phyloP scores from a whole-genome alignment of 2,329 filamentous ascomycete species.

The Daldinia sp. region DNA sequence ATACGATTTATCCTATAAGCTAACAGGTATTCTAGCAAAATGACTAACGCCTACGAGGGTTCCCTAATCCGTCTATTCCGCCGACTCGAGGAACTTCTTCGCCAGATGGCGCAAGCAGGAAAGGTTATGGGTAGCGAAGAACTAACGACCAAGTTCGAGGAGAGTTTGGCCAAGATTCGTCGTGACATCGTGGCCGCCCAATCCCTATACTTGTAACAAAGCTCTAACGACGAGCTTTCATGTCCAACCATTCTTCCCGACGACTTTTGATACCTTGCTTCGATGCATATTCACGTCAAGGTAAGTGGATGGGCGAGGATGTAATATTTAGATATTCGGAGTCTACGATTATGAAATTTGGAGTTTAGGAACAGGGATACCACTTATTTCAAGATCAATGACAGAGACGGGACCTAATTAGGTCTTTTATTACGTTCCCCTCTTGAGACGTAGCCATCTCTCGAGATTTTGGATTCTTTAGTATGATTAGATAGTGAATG shows the following conservation, averaged over 20 bases:
- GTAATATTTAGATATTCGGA: background rate
- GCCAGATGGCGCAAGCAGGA: conserved; percentile 93
- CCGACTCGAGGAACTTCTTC: conserved; percentile 88
- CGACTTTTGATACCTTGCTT: background rate
- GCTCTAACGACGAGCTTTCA: background rate
- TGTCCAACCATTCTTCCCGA: too few species aligned
- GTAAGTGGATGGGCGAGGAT: conserved; percentile 2
- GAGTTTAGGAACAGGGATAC: conserved; percentile 37
- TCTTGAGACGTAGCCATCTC: conserved; percentile 11
- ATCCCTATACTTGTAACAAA: conserved; percentile 81
- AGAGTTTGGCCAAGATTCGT: conserved; percentile 82
- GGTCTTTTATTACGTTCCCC: background rate
- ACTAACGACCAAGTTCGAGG: conserved; percentile 89
- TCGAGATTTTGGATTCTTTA: conserved; percentile 26
- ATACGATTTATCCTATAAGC: conserved; percentile 14
- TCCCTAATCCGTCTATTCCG: conserved; percentile 96
- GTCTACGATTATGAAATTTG: conserved; percentile 9
- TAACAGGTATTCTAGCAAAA: conserved; percentile 72
- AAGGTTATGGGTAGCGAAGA: conserved; percentile 99
- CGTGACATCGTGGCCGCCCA: conserved; percentile 95
- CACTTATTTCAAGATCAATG: conserved; percentile 33
- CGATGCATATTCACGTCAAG: conserved; percentile 3
- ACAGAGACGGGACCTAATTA: conserved; percentile 21
- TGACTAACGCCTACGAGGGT: conserved; percentile 98
- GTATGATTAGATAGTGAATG: conserved; percentile 41